A percentile compares a stretch with the other conserved stretches of the same genome.
Evolutionary conservation across 768 basidiomycete genomes (phyloP).

Genomic region (Termitomyces sp.): DNA sequence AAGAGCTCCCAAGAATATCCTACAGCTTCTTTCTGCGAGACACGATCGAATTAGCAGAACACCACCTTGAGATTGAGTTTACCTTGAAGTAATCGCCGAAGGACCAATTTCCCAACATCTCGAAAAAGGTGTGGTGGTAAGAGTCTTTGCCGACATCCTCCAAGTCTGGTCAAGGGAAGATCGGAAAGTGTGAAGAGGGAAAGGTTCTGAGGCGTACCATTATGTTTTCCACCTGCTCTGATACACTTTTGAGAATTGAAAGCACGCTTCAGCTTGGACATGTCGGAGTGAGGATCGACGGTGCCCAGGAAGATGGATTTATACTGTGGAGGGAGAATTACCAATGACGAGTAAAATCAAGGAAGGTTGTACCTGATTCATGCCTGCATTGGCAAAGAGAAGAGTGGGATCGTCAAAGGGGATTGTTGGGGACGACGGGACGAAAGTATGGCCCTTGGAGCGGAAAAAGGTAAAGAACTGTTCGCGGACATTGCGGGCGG

Average conservation of each 20-base stretch:
- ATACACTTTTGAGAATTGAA: conserved; percentile 99
- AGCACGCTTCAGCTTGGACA: conserved; percentile 88
- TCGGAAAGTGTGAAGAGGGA: not conserved
- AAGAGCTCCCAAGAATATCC: conserved; percentile 92
- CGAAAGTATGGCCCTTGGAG: conserved; percentile 78
- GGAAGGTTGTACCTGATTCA: conserved; percentile 71
- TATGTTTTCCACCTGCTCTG: conserved; percentile 97
- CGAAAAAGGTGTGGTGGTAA: conserved; percentile 97
- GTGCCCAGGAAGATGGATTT: conserved; percentile 98
- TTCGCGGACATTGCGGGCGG: conserved; percentile 79
- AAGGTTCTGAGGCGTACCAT: conserved; percentile 51
- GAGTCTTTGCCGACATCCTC: conserved; percentile 99
- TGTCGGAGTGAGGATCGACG: conserved; percentile 91
- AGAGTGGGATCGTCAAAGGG: conserved; percentile 98
- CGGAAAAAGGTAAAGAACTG: conserved; percentile 92
- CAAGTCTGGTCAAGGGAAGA: conserved; percentile 57
- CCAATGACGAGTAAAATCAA: not conserved
- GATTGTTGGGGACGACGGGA: conserved; percentile 88
- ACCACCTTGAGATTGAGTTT: conserved; percentile 14
- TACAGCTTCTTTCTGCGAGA: conserved; percentile 83
- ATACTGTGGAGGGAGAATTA: conserved; percentile 51
- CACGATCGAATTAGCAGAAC: conserved; percentile 8
- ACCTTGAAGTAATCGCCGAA: conserved; percentile 99
- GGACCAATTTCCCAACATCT: conserved; percentile 99
- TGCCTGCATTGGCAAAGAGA: conserved; percentile 97